Evolutionary conservation across 164 flowering plant genomes (phyloP).

Genomic region (Malania oleifera): DNA sequence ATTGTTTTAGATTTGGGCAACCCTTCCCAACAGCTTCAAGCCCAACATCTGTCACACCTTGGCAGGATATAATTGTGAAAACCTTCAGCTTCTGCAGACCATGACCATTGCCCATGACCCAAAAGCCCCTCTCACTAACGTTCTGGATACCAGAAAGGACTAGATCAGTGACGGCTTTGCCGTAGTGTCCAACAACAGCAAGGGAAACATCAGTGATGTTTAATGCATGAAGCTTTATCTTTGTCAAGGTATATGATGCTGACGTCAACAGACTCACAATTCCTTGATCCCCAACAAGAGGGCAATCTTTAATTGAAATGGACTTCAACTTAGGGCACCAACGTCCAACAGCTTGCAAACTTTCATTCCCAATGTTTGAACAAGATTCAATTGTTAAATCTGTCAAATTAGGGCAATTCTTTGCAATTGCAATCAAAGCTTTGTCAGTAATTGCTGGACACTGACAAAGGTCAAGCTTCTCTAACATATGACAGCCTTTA

Average conservation of each 20-base stretch:
- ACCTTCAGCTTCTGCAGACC: slow-evolving; percentile 59
- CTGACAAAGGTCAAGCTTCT: slow-evolving; percentile 66
- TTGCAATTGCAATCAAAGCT: slow-evolving; percentile 64
- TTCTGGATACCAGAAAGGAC: slow-evolving; percentile 42
- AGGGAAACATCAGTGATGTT: slow-evolving; percentile 69
- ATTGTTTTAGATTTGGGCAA: slow-evolving; percentile 57
- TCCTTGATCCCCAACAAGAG: slow-evolving; percentile 79
- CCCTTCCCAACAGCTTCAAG: slow-evolving; percentile 70
- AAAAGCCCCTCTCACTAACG: slow-evolving; percentile 72
- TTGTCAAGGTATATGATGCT: slow-evolving; percentile 35
- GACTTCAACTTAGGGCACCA: slow-evolving; percentile 54
- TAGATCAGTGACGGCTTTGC: slow-evolving; percentile 56
- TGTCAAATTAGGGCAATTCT: slow-evolving; percentile 54
- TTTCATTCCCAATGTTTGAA: slow-evolving; percentile 50
- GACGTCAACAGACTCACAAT: slow-evolving; percentile 55
- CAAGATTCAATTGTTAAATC: slow-evolving; percentile 64
- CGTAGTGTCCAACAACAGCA: slow-evolving; percentile 85
- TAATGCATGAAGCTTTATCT: slow-evolving; percentile 62
- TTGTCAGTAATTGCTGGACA: slow-evolving; percentile 63
- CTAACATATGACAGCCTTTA: slow-evolving; percentile 50
- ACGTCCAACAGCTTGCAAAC: slow-evolving; percentile 58
- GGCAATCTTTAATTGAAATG: slow-evolving; percentile 58
- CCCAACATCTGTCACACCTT: slow-evolving; percentile 56
- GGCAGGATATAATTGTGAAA: slow-evolving; percentile 49
- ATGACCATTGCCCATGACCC: slow-evolving; percentile 71